Percentiles rank a stretch among this genome's conserved stretches.
phyloP scores from a whole-genome alignment of 1,139 yeast species.

The Meyerozyma guilliermondii region DNA sequence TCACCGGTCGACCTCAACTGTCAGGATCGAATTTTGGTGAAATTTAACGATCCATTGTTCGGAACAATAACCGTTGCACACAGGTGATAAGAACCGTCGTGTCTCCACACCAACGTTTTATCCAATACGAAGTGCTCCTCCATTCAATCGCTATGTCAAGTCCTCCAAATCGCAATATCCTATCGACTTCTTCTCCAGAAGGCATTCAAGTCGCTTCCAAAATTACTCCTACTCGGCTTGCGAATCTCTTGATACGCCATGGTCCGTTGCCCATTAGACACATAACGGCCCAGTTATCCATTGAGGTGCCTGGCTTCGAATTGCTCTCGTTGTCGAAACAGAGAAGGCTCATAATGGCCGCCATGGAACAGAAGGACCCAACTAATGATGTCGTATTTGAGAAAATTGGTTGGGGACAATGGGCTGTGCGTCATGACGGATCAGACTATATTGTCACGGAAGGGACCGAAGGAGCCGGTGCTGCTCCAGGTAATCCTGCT shows the following conservation, averaged over 20 bases:
- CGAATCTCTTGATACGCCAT: constrained; percentile 59
- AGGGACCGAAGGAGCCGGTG: constrained; percentile 25
- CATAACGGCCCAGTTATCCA: constrained; percentile 72
- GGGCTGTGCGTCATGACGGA: constrained; percentile 72
- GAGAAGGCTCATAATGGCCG: constrained; percentile 83
- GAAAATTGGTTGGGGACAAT: constrained; percentile 97
- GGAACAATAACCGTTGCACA: not conserved
- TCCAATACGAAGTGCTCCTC: not conserved
- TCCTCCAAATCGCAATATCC: constrained; percentile 13
- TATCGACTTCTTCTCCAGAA: constrained; percentile 80
- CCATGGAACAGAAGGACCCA: constrained; percentile 64
- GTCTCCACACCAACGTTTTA: not conserved
- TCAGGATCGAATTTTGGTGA: not conserved
- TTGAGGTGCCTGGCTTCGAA: constrained; percentile 77
- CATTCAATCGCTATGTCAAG: not conserved
- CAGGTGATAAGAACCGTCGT: not conserved
- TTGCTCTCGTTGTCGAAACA: constrained; percentile 81
- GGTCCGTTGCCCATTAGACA: constrained; percentile 93
- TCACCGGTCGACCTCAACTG: not conserved
- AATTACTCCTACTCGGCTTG: constrained; percentile 77
- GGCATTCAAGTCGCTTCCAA: constrained; percentile 86
- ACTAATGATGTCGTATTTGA: constrained; percentile 68
- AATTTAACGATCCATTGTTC: not conserved
- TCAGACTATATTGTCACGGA: constrained; percentile 46
- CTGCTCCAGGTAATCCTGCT: constrained; percentile 1